Evolutionary conservation across 176 grass and related monocot species (phyloP).

Genomic region (Ananas comosus): DNA sequence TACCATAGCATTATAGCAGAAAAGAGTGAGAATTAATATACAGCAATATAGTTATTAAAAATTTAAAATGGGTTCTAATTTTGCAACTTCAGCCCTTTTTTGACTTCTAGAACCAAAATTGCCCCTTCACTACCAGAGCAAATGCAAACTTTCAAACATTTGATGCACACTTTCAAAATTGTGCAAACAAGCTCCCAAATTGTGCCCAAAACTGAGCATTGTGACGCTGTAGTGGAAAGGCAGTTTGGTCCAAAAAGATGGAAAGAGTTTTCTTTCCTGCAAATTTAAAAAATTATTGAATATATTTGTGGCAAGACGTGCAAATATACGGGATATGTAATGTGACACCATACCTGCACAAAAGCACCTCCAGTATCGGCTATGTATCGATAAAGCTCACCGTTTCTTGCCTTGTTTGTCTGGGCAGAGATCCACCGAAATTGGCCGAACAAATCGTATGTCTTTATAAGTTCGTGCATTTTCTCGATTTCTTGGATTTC

Average conservation of each 20-base stretch:
- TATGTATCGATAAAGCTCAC: slow-evolving; percentile 91
- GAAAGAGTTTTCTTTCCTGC: too few relatives aligned
- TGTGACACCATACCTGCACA: slow-evolving; percentile 54
- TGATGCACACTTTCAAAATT: background rate
- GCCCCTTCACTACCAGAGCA: too few relatives aligned
- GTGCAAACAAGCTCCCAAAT: background rate
- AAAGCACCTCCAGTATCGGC: slow-evolving; percentile 82
- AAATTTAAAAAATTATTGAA: too few relatives aligned
- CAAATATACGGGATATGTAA: background rate
- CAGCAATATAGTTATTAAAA: too few relatives aligned
- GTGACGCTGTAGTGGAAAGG: too few relatives aligned
- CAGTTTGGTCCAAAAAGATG: too few relatives aligned
- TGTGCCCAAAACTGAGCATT: background rate
- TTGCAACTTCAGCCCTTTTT: too few relatives aligned
- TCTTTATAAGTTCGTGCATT: slow-evolving; percentile 73
- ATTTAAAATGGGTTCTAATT: too few relatives aligned
- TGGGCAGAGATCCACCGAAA: slow-evolving; percentile 92
- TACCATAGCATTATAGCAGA: background rate
- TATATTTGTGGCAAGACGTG: too few relatives aligned
- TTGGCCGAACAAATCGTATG: slow-evolving; percentile 68
- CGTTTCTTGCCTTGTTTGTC: slow-evolving; percentile 69
- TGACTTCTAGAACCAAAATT: too few relatives aligned
- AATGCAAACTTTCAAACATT: too few relatives aligned
- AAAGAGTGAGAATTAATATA: too few relatives aligned
- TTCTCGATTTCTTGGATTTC: slow-evolving; percentile 84